Conservation (phyloP, 192 early-diverging fungal species). For the Coemansia aciculifera region DNA sequence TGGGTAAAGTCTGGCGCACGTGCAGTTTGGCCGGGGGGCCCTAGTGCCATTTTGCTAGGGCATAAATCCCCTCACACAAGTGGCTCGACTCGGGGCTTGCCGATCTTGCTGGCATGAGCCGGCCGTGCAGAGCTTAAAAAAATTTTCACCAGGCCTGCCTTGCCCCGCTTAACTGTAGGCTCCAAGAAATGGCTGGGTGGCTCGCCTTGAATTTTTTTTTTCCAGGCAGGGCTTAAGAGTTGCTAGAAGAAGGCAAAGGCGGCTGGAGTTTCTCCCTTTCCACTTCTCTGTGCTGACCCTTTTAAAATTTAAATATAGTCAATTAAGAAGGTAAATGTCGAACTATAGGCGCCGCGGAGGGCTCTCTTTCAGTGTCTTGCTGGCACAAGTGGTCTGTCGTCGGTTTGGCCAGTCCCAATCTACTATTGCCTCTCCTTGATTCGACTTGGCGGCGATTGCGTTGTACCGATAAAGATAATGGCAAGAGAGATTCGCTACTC, state of each 20-base stretch:
- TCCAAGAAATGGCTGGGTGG: not conserved
- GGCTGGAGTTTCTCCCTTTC: conserved; percentile 38
- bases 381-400: not conserved
- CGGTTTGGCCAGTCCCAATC: not conserved
- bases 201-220: conserved; percentile 10
- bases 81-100: conserved; percentile 8
- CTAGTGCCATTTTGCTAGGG: conserved; percentile 3
- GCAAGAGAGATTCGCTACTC: not conserved
- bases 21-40: conserved; percentile 31
- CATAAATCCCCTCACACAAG: not conserved
- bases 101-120: not conserved
- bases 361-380: not conserved
- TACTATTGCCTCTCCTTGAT: not conserved
- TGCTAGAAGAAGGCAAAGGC: conserved; percentile 1
- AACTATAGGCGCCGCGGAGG: not conserved
- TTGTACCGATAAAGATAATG: not conserved
- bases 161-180: not conserved
- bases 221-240: conserved; percentile 18
- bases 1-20: conserved; percentile 40
- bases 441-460: not conserved
- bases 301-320: conserved; percentile 31
- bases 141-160: conserved; percentile 12
- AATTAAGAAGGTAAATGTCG: conserved; percentile 51
- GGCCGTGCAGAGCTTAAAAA: conserved; percentile 5
- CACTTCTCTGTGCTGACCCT: conserved; percentile 49